phyloP scores from a whole-genome alignment of 805 yeast species.

The Wickerhamomyces kurtzmanii region DNA sequence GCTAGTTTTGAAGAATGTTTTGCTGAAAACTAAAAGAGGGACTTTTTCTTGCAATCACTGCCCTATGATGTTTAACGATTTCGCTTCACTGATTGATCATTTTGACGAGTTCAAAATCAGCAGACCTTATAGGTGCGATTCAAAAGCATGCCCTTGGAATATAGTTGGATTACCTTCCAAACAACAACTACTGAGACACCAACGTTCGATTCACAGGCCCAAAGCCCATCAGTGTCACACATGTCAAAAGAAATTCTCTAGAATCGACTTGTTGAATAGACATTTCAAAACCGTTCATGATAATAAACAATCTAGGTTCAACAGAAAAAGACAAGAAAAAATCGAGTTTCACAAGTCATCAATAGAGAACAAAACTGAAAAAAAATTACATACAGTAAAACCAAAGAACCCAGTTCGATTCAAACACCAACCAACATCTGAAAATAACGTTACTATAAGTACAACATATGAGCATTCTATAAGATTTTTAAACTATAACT shows the following conservation, averaged over 20 bases:
- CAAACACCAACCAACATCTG: too few relatives aligned
- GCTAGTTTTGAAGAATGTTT: constrained; percentile 16
- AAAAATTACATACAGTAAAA: too few relatives aligned
- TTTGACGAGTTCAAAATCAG: constrained; percentile 20
- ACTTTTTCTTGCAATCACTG: constrained; percentile 28
- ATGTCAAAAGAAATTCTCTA: constrained; percentile 65
- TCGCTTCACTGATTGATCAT: constrained; percentile 24
- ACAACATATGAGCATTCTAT: too few relatives aligned
- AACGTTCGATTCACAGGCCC: constrained; percentile 14
- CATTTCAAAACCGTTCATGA: constrained; percentile 26
- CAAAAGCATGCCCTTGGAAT: constrained; percentile 28
- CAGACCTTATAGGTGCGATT: constrained; percentile 24
- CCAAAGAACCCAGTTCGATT: too few relatives aligned
- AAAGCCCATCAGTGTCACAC: constrained; percentile 57
- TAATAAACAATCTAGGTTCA: constrained; percentile 28
- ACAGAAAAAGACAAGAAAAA: constrained; percentile 19
- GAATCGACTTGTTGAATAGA: constrained; percentile 23
- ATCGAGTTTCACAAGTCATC: too few relatives aligned
- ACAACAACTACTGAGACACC: constrained; percentile 25
- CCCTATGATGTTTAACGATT: constrained; percentile 17
- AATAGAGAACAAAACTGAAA: too few relatives aligned
- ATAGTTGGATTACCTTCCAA: constrained; percentile 27
- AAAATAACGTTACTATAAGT: too few relatives aligned
- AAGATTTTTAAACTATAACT: too few relatives aligned
- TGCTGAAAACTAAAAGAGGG: constrained; percentile 24